These are phyloP conservation scores for Steccherinum ochraceum DNA, from an alignment of 768 basidiomycete genomes.

Conservation along the genomic window DNA sequence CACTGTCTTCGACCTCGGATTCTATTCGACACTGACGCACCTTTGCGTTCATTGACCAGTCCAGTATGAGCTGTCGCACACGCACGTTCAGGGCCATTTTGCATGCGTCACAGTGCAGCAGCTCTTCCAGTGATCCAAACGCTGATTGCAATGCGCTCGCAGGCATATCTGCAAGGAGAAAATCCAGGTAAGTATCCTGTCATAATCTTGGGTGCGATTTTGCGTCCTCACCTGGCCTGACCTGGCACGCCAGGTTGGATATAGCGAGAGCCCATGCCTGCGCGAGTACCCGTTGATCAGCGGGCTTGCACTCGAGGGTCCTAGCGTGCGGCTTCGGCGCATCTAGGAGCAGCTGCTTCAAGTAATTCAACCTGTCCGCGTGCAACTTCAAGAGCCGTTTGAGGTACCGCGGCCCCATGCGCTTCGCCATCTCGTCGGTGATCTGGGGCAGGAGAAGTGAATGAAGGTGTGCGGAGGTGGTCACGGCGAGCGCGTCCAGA, in stretches of 20 bases:
- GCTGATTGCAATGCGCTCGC: not conserved
- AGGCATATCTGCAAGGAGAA: not conserved
- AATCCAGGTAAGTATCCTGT: not conserved
- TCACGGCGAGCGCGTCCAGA: constrained; percentile 32
- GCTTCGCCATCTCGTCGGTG: constrained; percentile 29
- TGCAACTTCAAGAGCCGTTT: constrained; percentile 33
- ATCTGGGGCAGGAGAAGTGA: constrained; percentile 26
- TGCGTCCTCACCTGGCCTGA: constrained; percentile 20
- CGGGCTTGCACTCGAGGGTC: constrained; percentile 11
- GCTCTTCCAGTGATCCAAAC: not conserved
- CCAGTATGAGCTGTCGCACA: not conserved
- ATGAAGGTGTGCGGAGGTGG: constrained; percentile 32
- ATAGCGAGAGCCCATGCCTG: constrained; percentile 23
- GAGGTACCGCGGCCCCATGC: constrained; percentile 35
- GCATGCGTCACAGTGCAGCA: not conserved
- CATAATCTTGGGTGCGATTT: too few relatives aligned
- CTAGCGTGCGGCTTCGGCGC: constrained; percentile 20
- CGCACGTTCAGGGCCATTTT: not conserved
- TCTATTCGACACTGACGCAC: not conserved
- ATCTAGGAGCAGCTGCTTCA: constrained; percentile 22
- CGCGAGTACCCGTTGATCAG: constrained; percentile 16
- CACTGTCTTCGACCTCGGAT: too few relatives aligned
- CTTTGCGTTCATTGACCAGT: not conserved
- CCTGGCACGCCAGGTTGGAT: constrained; percentile 22
- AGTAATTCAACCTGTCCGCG: constrained; percentile 25